A percentile compares a stretch with the other conserved stretches of the same genome.
Evolutionary conservation across 2,329 filamentous ascomycete species (phyloP).

Genomic region (Fusarium sp.): DNA sequence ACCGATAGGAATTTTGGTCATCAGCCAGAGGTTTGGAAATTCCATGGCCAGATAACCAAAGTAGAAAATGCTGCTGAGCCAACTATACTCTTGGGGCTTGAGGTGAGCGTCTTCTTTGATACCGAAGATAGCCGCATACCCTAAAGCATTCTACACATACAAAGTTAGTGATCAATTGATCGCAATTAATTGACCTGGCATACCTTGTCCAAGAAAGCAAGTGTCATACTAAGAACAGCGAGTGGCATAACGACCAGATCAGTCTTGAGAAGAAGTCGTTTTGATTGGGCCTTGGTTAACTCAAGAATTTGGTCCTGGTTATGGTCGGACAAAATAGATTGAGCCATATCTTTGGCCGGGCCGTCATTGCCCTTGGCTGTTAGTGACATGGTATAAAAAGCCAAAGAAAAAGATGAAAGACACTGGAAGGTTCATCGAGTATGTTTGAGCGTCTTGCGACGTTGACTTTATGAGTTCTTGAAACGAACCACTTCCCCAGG

Average conservation of each 20-base stretch:
- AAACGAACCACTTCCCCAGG: slow-evolving; percentile 3
- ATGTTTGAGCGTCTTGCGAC: neutral
- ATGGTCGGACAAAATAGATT: neutral
- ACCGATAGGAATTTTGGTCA: slow-evolving; percentile 36
- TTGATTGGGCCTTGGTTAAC: neutral
- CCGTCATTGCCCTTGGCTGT: too few species aligned
- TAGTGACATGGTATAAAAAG: too few species aligned
- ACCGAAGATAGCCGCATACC: slow-evolving; percentile 40
- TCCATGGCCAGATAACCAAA: slow-evolving; percentile 63
- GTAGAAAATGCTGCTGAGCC: slow-evolving; percentile 66
- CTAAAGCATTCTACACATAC: slow-evolving; percentile 1
- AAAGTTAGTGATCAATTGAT: rapidly evolving
- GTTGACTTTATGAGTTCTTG: neutral
- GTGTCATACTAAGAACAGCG: slow-evolving; percentile 10
- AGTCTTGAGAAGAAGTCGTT: slow-evolving; percentile 16
- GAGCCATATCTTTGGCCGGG: slow-evolving; percentile 5
- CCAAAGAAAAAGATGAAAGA: too few species aligned
- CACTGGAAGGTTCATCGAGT: too few species aligned
- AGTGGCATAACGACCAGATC: slow-evolving; percentile 28
- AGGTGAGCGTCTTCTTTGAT: slow-evolving; percentile 45
- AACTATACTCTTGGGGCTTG: slow-evolving; percentile 68
- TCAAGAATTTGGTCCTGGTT: neutral
- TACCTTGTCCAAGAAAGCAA: slow-evolving; percentile 20
- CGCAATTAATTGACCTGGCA: rapidly evolving
- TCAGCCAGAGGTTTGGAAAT: slow-evolving; percentile 56